Conservation (phyloP, 495 filamentous ascomycete species). For the Articulospora tetracladia region DNA sequence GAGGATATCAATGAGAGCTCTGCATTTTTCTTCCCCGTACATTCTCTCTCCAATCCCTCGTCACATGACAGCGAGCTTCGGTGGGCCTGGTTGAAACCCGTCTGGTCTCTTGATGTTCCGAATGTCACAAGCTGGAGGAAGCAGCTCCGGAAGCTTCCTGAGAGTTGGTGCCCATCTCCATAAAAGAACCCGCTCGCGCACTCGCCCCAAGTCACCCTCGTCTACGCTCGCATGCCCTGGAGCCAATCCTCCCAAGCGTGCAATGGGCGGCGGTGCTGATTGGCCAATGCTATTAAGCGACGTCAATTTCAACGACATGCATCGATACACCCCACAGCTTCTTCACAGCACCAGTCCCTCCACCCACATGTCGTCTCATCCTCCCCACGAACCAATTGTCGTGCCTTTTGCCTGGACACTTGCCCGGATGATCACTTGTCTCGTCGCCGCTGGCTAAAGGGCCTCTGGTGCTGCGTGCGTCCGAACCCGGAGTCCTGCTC, state of each 20-base stretch:
- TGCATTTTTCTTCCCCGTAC: too few species aligned
- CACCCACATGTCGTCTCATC: not conserved
- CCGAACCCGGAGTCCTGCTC: not conserved
- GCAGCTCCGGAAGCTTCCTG: too few species aligned
- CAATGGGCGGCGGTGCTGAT: not conserved
- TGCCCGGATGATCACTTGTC: not conserved
- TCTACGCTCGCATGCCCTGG: not conserved
- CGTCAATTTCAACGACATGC: not conserved
- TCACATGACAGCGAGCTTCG: too few species aligned
- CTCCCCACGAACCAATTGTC: not conserved
- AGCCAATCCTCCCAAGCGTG: not conserved
- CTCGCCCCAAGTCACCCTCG: not conserved
- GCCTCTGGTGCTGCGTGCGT: not conserved
- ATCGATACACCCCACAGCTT: not conserved
- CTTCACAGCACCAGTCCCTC: conserved; percentile 2
- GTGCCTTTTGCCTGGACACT: not conserved
- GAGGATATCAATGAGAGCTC: too few species aligned
- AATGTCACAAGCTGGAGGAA: too few species aligned
- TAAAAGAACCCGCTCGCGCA: too few species aligned
- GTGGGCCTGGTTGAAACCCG: too few species aligned
- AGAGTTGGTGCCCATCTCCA: too few species aligned
- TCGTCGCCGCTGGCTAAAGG: not conserved
- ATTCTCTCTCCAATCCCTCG: too few species aligned
- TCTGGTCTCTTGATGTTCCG: too few species aligned
- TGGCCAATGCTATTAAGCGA: not conserved